Percentiles rank a stretch among this genome's conserved stretches.
phyloP scores from a whole-genome alignment of 306 rosid species.

The Lathyrus aphaca region DNA sequence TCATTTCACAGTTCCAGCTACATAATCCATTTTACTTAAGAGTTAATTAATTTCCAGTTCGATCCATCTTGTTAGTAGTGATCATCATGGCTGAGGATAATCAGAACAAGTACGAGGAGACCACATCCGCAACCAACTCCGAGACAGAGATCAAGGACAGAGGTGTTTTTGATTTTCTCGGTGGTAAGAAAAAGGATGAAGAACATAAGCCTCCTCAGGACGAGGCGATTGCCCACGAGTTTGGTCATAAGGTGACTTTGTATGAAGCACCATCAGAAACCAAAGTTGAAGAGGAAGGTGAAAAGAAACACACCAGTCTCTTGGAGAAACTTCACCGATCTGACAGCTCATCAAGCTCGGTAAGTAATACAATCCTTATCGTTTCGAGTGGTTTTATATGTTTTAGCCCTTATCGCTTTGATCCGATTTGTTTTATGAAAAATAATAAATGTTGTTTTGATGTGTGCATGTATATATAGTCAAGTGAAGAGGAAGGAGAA shows the following conservation, averaged over 20 bases:
- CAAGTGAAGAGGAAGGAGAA: constrained; percentile 80
- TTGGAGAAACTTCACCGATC: constrained; percentile 55
- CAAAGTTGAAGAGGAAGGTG: constrained; percentile 31
- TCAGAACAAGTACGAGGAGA: constrained; percentile 53
- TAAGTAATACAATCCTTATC: constrained; percentile 22
- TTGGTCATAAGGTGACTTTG: constrained; percentile 45
- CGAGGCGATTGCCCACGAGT: constrained; percentile 43
- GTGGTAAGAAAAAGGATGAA: constrained; percentile 59
- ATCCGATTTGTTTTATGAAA: background rate
- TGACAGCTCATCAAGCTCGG: constrained; percentile 57
- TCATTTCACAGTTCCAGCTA: no score
- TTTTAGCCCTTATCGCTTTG: background rate
- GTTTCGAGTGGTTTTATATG: background rate
- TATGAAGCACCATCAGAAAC: constrained; percentile 31
- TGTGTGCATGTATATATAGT: constrained; percentile 54
- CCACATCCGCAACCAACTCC: constrained; percentile 29
- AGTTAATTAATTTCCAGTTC: background rate
- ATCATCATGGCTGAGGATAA: constrained; percentile 73
- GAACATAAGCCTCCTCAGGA: constrained; percentile 48
- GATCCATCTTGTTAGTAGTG: background rate
- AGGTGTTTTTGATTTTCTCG: constrained; percentile 65
- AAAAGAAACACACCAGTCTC: constrained; percentile 49
- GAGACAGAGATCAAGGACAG: constrained; percentile 64
- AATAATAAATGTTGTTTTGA: background rate
- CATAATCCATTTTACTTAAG: background rate